These are phyloP conservation scores for Pichia sp. DNA, from an alignment of 1,139 yeast species.

Conservation along the genomic window DNA sequence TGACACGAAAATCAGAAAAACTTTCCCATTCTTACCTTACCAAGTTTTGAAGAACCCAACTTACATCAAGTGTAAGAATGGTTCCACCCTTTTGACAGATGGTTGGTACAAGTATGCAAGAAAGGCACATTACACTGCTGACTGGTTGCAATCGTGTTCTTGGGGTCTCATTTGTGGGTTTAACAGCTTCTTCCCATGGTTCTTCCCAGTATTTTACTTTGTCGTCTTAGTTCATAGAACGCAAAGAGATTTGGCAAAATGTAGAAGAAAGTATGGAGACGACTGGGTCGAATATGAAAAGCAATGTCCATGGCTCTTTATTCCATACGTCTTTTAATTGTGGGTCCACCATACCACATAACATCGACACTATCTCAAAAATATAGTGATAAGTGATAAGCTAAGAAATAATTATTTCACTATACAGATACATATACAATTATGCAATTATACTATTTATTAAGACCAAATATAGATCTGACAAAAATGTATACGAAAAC, in stretches of 20 bases:
- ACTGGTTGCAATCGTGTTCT: conserved; percentile 75
- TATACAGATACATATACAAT: no score
- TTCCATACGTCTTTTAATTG: conserved; percentile 83
- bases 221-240: conserved; percentile 86
- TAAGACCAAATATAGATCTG: no score
- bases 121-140: conserved; percentile 93
- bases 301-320: conserved; percentile 86
- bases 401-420: no score
- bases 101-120: conserved; percentile 95
- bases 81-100: conserved; percentile 76
- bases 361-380: no score
- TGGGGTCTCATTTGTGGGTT: conserved; percentile 95
- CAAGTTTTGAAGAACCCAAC: conserved; percentile 76
- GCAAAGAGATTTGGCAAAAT: conserved; percentile 75
- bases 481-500: no score
- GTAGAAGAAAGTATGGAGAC: conserved; percentile 79
- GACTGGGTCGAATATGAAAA: conserved; percentile 88
- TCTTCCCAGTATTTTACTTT: conserved; percentile 87
- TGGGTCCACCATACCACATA: no score
- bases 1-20: conserved; percentile 62
- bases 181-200: conserved; percentile 88
- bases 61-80: conserved; percentile 77
- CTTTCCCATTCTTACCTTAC: conserved; percentile 90
- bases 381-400: no score
- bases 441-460: no score